Base-by-base conservation (phyloP, 148 eudicot genomes). In the Suaeda aralocaspica region DNA sequence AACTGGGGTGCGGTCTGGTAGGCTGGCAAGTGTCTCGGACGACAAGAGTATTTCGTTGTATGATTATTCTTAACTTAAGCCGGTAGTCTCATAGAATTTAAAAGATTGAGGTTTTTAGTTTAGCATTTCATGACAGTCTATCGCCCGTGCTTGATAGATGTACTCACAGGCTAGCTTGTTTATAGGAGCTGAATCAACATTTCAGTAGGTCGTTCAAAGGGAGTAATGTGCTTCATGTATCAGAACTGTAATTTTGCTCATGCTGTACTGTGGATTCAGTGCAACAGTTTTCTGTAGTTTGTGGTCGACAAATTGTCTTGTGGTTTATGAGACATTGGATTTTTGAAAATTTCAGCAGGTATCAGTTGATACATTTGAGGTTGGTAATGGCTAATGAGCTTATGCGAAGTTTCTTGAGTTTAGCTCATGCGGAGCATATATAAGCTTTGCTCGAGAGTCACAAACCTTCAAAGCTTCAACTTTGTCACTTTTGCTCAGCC, bases 11-110 rank as follows among this genome's bases (percentile, higher is more conserved):
- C 77, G 87, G 31, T 76, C 83, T 19, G 84, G 89, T n/a, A 76
- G 91, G 72, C 93, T 94, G 18, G 99, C 90, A 9, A 91, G 97
- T 49, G 98, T 87, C 16, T 94, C 97, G 0, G 98, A 94, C 61
- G 98, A 93, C 76, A 94, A 87, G 78, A 91, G 96, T 64, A 76
- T 94, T 33, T 87, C 96, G 0, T 59, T 94, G 52, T 91, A 85
- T 71, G 89, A 91, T 68, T 91, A 87, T 69, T 91, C 97, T 49
- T 78, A 78, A 68, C 2, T 13, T 16, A 16, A n/a, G n/a, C n/a
- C n/a, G 53, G 25, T 51, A 14, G 56, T 48, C 31, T 12, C 68
- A 25, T 50, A 39, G 48, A 36, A 58, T 16, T 19, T 3, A 28
- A 62, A 41, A 1, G 29, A 42, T 22, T 69, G 21, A 1, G 29